Evolutionary conservation across 495 filamentous ascomycete species (phyloP), one percentile per base, ranked within the genome.

Genomic region (Xylaria bambusicola): DNA sequence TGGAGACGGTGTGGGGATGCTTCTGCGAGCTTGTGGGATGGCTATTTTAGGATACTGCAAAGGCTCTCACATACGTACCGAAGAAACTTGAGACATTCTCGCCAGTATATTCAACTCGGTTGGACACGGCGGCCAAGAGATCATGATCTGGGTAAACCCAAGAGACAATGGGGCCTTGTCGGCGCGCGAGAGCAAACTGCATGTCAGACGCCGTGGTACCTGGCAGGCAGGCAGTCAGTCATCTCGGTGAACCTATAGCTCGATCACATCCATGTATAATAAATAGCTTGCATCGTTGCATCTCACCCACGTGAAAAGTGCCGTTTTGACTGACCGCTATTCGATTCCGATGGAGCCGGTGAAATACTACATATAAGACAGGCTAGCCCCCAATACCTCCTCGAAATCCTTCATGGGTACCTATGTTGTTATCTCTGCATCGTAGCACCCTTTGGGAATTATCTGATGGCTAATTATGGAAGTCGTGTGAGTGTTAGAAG

Each of bases 381-480:
- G 3, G 36, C 36, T 38, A 6, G 36, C 36, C 36, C 36, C 50
- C 29, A 26, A 9, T 44, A 33, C 1, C 21, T 44, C 38, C 9
- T 20, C 29, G 50, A 31, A 35, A 52, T 40, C 38, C 38, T 27
- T 54, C 52, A 6, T 54, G 3, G 23, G 0, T n/a, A n/a, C n/a
- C n/a, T n/a, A 33, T 33, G 21, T 27, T 44, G 15, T 8, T 26
- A 36, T 23, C 52, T 42, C 24, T 13, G 52, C 33, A 44, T 24
- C 24, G 38, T 18, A 31, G 52, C 36, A 33, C 33, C 21, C 24
- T 54, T 8, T 24, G 6, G 40, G 36, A 44, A 36, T 54, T 29
- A 1, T 29, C 38, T 21, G 23, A n/a, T 5, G 6, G 24, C 40
- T 54, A 54, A 54, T 54, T 54, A 54, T 54, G 40, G 52, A 54